Conservation (phyloP, 257 asterid genomes). For the Osmanthus fragrans region DNA sequence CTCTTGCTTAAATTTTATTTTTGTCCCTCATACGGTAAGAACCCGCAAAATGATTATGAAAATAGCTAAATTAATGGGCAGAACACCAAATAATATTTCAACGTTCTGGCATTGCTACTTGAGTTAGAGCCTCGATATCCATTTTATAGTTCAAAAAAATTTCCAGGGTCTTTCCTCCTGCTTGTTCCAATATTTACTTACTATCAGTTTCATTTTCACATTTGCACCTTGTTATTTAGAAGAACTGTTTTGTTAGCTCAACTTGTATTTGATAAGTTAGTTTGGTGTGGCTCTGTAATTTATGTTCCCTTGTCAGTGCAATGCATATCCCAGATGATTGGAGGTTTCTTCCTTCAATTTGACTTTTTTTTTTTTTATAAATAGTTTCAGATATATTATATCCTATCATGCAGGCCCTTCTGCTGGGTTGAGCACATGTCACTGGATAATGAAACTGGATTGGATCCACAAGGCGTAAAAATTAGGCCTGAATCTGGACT, state of each 20-base stretch:
- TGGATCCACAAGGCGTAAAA: no score
- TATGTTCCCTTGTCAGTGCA: slow-evolving; percentile 2
- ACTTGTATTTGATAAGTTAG: not conserved
- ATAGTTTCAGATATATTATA: not conserved
- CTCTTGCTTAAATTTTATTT: no score
- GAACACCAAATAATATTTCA: not conserved
- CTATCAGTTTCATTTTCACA: not conserved
- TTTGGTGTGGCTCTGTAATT: not conserved
- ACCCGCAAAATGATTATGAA: not conserved
- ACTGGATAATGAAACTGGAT: slow-evolving; percentile 35
- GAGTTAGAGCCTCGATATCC: slow-evolving; percentile 8
- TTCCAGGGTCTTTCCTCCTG: not conserved
- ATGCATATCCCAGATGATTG: not conserved
- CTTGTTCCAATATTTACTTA: not conserved
- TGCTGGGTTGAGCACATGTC: slow-evolving; percentile 75
- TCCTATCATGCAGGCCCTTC: slow-evolving; percentile 36
- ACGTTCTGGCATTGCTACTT: slow-evolving; percentile 7
- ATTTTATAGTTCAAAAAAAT: not conserved
- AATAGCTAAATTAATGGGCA: not conserved
- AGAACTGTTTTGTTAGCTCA: not conserved
- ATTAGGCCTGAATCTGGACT: no score
- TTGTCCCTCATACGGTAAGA: not conserved
- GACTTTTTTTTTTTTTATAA: slow-evolving; percentile 9
- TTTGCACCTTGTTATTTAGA: not conserved
- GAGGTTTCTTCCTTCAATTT: not conserved